Evolutionary conservation across 352 stramenopile species (phyloP), one percentile per base, ranked within the genome.

Genomic region (Peronospora belbahrii): DNA sequence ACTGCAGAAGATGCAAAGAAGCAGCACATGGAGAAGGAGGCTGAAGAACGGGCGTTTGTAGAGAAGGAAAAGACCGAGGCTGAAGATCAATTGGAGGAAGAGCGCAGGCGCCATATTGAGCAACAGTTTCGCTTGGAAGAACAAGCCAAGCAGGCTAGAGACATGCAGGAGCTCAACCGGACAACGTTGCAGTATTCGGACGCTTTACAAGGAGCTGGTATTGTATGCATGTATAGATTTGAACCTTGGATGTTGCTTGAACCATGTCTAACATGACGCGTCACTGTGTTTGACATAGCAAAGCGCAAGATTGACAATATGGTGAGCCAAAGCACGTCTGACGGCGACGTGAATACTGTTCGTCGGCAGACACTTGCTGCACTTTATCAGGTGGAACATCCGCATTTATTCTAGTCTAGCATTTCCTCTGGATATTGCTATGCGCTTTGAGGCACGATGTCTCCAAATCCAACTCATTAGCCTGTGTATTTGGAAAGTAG

Each of bases 311-410:
- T 62, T 25, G 60, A 66, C 5, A 55, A 56, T 24, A 41, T 56
- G 3, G 43, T 41, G 17, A 31, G 2, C 31, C 40, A 33, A 6
- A 48, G 53, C n/a, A 44, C 47, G 15, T 35, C 44, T 2, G 18
- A 59, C 0, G 60, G 51, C 2, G 69, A 79, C 22, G 36, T 85
- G 42, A 70, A 66, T 9, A 54, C 51, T 15, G 56, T 69, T n/a
- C 76, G 74, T 27, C 67, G 62, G 13, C 69, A 83, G 50, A 73
- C 76, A 6, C 76, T 88, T 6, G 62, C 69, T 20, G 49, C 71
- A 11, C 60, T 88, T 34, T 85, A 85, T 65, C 47, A 88, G 76
- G 76, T 88, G 52, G 68, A 84, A 40, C 66, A 84, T 62, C 60
- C 69, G 42, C 56, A 52, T 52, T 69, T 67, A 14, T 74, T 74